Evolutionary conservation across 1,284 basidiomycete genomes (phyloP).

Genomic region (Sanguinoderma infundibulare): DNA sequence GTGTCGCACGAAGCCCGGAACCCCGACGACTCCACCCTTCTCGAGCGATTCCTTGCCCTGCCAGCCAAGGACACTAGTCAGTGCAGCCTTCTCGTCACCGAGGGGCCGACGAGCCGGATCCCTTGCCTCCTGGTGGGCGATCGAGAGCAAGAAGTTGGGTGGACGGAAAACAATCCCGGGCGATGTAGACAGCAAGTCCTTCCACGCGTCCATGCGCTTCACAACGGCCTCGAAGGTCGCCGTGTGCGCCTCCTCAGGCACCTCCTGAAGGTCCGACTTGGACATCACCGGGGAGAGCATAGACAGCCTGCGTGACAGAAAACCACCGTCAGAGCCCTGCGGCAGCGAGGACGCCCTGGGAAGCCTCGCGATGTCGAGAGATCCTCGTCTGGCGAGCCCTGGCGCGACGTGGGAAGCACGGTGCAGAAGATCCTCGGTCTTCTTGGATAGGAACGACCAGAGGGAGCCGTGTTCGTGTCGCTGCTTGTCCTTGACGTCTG

Average conservation of each 20-base stretch:
- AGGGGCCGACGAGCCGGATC: slow-evolving; percentile 44
- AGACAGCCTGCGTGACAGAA: slow-evolving; percentile 47
- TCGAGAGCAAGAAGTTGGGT: slow-evolving; percentile 50
- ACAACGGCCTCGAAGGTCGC: slow-evolving; percentile 44
- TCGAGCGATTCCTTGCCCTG: slow-evolving; percentile 48
- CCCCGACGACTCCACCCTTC: slow-evolving; percentile 54
- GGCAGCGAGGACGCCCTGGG: slow-evolving; percentile 15
- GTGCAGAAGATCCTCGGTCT: slow-evolving; percentile 41
- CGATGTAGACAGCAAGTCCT: slow-evolving; percentile 54
- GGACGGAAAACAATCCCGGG: slow-evolving; percentile 49
- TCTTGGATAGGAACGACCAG: slow-evolving; percentile 49
- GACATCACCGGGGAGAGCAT: too few relatives aligned
- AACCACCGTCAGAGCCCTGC: slow-evolving; percentile 17
- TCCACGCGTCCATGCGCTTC: slow-evolving; percentile 43
- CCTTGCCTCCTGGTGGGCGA: slow-evolving; percentile 52
- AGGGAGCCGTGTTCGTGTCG: slow-evolving; percentile 35
- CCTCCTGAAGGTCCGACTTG: slow-evolving; percentile 10
- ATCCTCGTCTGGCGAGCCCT: slow-evolving; percentile 36
- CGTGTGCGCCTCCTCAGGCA: not conserved
- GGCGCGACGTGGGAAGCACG: slow-evolving; percentile 40
- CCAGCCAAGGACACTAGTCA: slow-evolving; percentile 63
- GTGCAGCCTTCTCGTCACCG: slow-evolving; percentile 59
- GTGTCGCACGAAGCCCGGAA: slow-evolving; percentile 59
- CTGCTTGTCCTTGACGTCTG: slow-evolving; percentile 25
- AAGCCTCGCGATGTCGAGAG: slow-evolving; percentile 41